Evolutionary conservation across 2,329 filamentous ascomycete genomes (phyloP).

Genomic region (Penicillium verrucosum): DNA sequence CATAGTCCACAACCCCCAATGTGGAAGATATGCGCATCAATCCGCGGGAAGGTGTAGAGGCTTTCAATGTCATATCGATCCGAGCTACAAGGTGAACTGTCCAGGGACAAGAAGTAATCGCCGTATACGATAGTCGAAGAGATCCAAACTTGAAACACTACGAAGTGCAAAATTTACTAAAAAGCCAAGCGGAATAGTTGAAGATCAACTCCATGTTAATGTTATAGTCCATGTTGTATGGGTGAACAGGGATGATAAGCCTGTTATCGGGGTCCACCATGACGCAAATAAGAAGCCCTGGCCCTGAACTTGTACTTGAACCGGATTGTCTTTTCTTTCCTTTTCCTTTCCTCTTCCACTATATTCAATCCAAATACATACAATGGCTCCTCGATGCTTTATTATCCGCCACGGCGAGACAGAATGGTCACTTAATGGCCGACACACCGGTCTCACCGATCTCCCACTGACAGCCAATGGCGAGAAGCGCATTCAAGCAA

Average conservation of each 20-base stretch:
- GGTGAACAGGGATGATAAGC: not conserved
- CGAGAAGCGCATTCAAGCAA: constrained; percentile 70
- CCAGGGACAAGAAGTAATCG: constrained; percentile 8
- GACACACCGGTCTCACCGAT: constrained; percentile 82
- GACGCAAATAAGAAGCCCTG: constrained; percentile 2
- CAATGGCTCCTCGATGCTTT: constrained; percentile 68
- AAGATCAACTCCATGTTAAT: not conserved
- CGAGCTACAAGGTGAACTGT: constrained; percentile 11
- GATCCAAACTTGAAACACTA: not conserved
- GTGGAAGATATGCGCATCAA: not conserved
- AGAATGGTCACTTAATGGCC: constrained; percentile 85
- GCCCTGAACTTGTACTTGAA: constrained; percentile 1
- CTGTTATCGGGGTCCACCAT: constrained; percentile 5
- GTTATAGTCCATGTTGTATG: too few species aligned
- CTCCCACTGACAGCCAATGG: constrained; percentile 80
- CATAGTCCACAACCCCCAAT: not conserved
- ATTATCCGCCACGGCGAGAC: constrained; percentile 89
- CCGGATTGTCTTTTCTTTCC: not conserved
- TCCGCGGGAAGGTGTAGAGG: constrained; percentile 1
- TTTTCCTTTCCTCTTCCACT: not conserved
- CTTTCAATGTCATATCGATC: constrained; percentile 5
- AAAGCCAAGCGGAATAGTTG: too few species aligned
- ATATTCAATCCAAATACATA: not conserved
- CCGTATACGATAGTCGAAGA: not conserved
- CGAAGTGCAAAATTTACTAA: not conserved